Base-by-base conservation (phyloP, 2,329 filamentous ascomycete genomes). In the Colletotrichum sp. region DNA sequence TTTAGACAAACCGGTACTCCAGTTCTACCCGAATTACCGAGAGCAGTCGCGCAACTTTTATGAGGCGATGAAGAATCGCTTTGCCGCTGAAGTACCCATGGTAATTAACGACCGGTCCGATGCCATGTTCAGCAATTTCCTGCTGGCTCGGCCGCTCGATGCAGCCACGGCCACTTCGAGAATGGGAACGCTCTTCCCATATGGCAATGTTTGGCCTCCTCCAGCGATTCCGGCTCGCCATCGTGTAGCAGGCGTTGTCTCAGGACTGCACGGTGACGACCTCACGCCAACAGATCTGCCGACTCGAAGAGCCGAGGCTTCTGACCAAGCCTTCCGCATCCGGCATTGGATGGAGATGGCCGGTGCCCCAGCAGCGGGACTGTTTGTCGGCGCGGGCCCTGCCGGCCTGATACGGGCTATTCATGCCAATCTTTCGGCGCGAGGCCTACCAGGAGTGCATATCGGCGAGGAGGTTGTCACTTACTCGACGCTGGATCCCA, bases 261-360 rank as follows among this genome's bases (percentile, higher is more conserved):
- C 79, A 28, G 80, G 82, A 66, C 63, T 79, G 69, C 76, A 79
- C 57, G 71, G 80, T 66, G 44, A 80, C 60, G 49, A 79, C 65
- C 72, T 84, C 52, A 77, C 83, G 36, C 79, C 81, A n/a, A 68
- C 81, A 52, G 78, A 84, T 52, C 77, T 83, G 55, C 91, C 94
- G 5, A 84, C 83, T 13, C 84, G 82, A 4, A 87, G 92, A 7
- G 85, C 84, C 5, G 90, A 96, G 74, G 88, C 95, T 18, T 95
- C 92, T 6, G 90, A 95, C 64, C 88, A 89, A 18, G 91, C 92
- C 0, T 98, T 98, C 81, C 90, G 94, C 9, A 89, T 98, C 36
- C 90, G 94, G 55, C 92, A 93, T 77, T 97, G 95, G 95, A 91
- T 95, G 82, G 91, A 95, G 76, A 93, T 95, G 85, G 84, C 83